Conservation (phyloP, 768 basidiomycete species). For the Mycena filopes region DNA sequence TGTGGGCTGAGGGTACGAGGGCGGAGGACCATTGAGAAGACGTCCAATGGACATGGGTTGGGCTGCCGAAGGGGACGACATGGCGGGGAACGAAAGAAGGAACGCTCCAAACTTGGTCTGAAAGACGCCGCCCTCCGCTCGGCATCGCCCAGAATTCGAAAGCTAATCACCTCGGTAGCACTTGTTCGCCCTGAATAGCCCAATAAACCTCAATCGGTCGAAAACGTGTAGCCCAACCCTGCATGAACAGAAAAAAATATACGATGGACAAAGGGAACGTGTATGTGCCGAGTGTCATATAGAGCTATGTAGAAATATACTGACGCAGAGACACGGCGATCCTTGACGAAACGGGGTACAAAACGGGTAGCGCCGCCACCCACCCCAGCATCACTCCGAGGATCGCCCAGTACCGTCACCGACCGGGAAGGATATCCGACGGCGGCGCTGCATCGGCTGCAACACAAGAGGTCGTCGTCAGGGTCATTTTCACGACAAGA, state of each 20-base stretch:
- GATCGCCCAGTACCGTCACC: conserved; percentile 46
- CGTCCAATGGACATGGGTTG: neutral
- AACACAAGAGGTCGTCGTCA: neutral
- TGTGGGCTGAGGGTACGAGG: neutral
- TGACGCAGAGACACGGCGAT: conserved; percentile 30
- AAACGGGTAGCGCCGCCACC: conserved; percentile 16
- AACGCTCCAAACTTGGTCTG: neutral
- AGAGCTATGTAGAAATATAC: conserved; percentile 20
- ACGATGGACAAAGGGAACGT: conserved; percentile 14
- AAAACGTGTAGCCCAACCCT: conserved; percentile 21
- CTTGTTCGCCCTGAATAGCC: neutral
- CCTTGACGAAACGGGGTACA: conserved; percentile 26
- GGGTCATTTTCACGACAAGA: neutral
- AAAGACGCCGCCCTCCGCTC: conserved; percentile 16
- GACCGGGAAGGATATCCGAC: conserved; percentile 19
- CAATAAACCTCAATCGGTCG: neutral
- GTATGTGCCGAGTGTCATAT: conserved; percentile 22
- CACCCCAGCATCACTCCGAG: conserved; percentile 34
- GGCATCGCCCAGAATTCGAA: too few species aligned
- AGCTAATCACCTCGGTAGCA: neutral
- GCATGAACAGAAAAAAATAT: conserved; percentile 6
- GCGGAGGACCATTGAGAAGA: neutral
- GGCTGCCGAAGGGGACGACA: conserved; percentile 6
- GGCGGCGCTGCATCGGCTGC: conserved; percentile 21
- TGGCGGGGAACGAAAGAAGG: neutral